Base-by-base conservation (phyloP, 257 asterid species). In the Solanum infundibuliforme region DNA sequence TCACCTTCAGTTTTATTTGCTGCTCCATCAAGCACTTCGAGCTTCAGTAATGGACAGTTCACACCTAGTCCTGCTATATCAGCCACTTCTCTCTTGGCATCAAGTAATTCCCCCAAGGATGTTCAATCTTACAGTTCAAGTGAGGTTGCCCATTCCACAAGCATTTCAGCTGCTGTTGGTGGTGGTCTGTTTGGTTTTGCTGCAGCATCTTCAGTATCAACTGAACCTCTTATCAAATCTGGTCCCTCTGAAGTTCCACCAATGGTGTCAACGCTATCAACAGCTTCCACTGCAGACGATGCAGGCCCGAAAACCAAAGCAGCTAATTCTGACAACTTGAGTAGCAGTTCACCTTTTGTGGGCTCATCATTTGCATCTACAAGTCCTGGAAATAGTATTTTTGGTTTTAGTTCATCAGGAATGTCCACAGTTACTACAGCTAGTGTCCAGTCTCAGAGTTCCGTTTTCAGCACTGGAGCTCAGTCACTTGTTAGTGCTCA, bases 161-260 rank as follows among this genome's bases (percentile, higher is more conserved):
- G 86, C 89, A 73, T 83, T 29, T 48, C 86, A 76, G n/a, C 91
- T 11, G 87, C 90, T 75, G 75, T 82, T 79, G 66, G 43, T 82
- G 65, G 71, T 25, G 25, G 43, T 31, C 86, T 82, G 43, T 46
- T 92, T 69, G 43, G 87, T 89, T 89, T 85, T 69, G 14, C 92
- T 34, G 88, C 88, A 3, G 84, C 90, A 27, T 87, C 93, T 72
- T 74, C 91, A 89, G 66, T 85, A 83, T 88, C 85, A 10, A 81
- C 86, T 6, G 86, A 72, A 71, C 89, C 93, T 55, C 65, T 79
- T 76, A 83, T 87, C 87, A 91, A 88, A 34, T 89, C 86, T 87
- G 93, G 94, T 84, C 81, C 92, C 77, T 75, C 94, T 74, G 85
- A 58, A 60, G 91, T 84, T 87, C 87, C 91, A 86, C 83, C 92